A percentile compares a stretch with the other conserved stretches of the same genome.
Conservation (phyloP, 768 basidiomycete species). For the Naganishia vishniacii region DNA sequence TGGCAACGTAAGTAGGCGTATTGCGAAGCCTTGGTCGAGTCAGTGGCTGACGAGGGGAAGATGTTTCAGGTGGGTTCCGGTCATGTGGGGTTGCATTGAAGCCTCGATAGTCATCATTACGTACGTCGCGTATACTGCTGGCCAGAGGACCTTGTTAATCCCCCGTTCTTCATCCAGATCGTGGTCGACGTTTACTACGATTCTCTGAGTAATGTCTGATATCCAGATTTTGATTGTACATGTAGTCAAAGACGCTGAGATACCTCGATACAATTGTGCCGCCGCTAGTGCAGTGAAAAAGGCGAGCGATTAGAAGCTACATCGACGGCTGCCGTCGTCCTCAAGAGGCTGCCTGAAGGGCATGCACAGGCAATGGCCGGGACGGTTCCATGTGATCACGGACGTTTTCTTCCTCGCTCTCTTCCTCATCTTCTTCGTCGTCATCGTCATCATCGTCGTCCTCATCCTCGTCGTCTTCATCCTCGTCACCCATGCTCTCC, state of each 20-base stretch:
- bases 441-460: constrained; percentile 17
- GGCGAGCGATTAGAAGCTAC: too few relatives aligned
- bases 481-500: constrained; percentile 73
- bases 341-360: not conserved
- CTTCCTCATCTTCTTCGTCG: constrained; percentile 19
- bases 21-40: too few relatives aligned
- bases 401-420: constrained; percentile 13
- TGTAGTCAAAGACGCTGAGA: not conserved
- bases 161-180: constrained; percentile 2
- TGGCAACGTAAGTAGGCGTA: constrained; percentile 32
- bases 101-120: constrained; percentile 25
- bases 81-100: constrained; percentile 26
- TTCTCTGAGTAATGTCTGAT: constrained; percentile 12
- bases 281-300: too few relatives aligned
- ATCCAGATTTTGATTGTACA: not conserved
- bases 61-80: constrained; percentile 22
- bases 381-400: not conserved
- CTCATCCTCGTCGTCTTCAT: constrained; percentile 49
- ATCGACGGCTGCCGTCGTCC: too few relatives aligned
- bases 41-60: too few relatives aligned
- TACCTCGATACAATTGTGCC: constrained; percentile 2
- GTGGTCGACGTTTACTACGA: constrained; percentile 25
- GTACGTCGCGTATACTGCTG: constrained; percentile 6
- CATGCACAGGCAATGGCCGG: constrained; percentile 4
- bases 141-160: not conserved